Base-by-base conservation (phyloP, 192 early-diverging fungal genomes). In the Linnemannia hyalina region DNA sequence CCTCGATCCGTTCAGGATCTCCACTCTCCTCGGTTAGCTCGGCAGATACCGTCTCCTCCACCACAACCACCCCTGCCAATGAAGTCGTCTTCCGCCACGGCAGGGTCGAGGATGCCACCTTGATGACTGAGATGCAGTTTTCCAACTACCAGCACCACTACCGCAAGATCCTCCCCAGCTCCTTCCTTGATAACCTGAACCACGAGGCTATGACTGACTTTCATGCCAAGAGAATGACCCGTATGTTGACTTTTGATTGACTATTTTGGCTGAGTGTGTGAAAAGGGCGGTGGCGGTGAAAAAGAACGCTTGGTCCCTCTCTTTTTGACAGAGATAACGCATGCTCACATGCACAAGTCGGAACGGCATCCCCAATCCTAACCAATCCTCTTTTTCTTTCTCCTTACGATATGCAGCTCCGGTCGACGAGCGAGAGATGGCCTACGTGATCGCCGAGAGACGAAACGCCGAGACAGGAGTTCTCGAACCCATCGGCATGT, bases 141-240 rank as follows among this genome's bases (percentile, higher is more conserved):
- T 86, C 83, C 35, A 86, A 86, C 71, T 86, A 86, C 72, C 18
- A 32, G 4, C 70, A 47, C 57, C 83, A 86, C 63, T 86, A 86
- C 46, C 26, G 4, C 6, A 42, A 46, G 5, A 35, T 80, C 23
- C 38, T 46, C 7, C 55, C 74, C 18, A 55, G 68, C n/a, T 8
- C 13, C 15, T 86, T 80, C 35, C 60, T 80, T 22, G 83, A 86
- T 22, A 77, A 9, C 63, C 54, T 86, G 15, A 49, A 80, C 20
- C 63, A 32, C 44, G 23, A 29, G 22, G 70, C 26, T 2, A 86
- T 86, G 83, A 77, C 78, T 4, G 35, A 6, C 29, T 42, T 42
- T 38, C 83, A 86, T 69, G 71, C 65, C 36, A 46, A 65, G 40
- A 75, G 75, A 49, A 74, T 86, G 79, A 73, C 70, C 23, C 79